Evolutionary conservation across 139 green algal genomes (phyloP).

Genomic region (Diplosphaera chodatii): DNA sequence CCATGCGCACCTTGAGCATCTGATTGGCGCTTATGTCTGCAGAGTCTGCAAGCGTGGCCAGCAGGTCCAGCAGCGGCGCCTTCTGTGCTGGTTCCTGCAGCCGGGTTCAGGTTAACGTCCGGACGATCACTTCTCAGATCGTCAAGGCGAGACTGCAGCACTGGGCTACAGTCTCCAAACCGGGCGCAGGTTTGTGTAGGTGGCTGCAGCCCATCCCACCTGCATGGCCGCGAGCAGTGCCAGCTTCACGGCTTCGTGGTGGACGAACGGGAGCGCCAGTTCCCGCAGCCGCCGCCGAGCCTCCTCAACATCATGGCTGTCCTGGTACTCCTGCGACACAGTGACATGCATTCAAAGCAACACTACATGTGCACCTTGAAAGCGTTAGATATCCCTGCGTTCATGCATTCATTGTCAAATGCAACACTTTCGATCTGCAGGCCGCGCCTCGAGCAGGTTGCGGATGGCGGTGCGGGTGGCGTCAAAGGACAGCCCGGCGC

Average conservation of each 20-base stretch:
- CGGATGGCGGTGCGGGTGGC: constrained; percentile 54
- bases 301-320: constrained; percentile 42
- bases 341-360: too few relatives aligned
- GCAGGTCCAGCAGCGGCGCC: constrained; percentile 44
- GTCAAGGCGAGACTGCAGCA: too few relatives aligned
- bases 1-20: constrained; percentile 44
- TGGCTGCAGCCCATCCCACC: constrained; percentile 1
- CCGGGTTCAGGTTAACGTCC: too few relatives aligned
- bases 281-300: constrained; percentile 38
- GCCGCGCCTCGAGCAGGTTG: constrained; percentile 45
- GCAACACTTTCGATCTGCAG: too few relatives aligned
- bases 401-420: too few relatives aligned
- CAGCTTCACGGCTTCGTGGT: constrained; percentile 76
- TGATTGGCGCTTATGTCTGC: constrained; percentile 58
- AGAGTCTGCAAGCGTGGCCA: constrained; percentile 41
- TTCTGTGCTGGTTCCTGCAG: neutral
- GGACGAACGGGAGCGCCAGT: constrained; percentile 67
- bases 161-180: too few relatives aligned
- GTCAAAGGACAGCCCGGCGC: constrained; percentile 38
- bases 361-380: too few relatives aligned
- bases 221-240: constrained; percentile 48
- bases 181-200: too few relatives aligned
- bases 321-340: constrained; percentile 49
- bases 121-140: too few relatives aligned
- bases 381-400: too few relatives aligned